Evolutionary conservation across 176 grass and related monocot genomes (phyloP).

Genomic region (Poa pratensis): DNA sequence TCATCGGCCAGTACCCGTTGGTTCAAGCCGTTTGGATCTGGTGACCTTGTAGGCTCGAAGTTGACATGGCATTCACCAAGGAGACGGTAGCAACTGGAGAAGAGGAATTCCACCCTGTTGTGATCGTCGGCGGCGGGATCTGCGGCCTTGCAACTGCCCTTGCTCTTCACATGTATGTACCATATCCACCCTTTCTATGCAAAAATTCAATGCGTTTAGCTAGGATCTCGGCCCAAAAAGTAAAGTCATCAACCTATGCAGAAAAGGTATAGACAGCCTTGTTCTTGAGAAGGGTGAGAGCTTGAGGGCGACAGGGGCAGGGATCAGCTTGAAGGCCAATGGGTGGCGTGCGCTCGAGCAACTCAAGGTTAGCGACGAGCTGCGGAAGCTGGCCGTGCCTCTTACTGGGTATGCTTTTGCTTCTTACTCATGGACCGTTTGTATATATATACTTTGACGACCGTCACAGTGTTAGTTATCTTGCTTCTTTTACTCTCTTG

Average conservation of each 20-base stretch:
- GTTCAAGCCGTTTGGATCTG: too few species aligned
- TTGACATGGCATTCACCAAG: too few species aligned
- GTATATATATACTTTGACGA: background rate
- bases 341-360: slow-evolving; percentile 61
- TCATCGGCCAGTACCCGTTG: too few species aligned
- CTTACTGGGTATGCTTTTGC: background rate
- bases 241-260: background rate
- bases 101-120: background rate
- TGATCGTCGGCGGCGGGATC: background rate
- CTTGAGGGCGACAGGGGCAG: slow-evolving; percentile 42
- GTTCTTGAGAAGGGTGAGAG: slow-evolving; percentile 54
- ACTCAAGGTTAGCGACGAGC: slow-evolving; percentile 36
- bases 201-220: too few species aligned
- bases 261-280: slow-evolving; percentile 58
- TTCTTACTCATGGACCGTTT: too few species aligned
- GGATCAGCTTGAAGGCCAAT: slow-evolving; percentile 50
- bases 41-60: too few species aligned
- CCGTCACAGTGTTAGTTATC: too few species aligned
- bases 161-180: background rate
- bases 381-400: background rate
- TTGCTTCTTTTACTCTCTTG: too few species aligned
- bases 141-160: background rate
- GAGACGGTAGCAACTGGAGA: background rate
- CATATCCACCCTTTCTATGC: background rate
- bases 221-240: too few species aligned